phyloP scores from a whole-genome alignment of 192 early-diverging fungal genomes.

The Linnemannia exigua region DNA sequence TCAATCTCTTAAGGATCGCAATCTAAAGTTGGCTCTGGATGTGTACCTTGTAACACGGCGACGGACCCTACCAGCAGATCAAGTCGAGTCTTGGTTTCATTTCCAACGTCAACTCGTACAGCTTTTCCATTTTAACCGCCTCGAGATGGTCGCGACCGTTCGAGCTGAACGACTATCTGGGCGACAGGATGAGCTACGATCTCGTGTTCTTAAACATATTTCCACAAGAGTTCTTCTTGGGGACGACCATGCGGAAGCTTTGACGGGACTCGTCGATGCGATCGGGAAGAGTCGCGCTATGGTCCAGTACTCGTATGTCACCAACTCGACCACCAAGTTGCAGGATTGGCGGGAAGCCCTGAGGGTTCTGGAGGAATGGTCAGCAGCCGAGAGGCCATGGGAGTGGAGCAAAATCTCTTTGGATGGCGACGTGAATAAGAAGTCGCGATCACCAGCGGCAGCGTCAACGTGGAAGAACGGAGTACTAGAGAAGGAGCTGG shows the following conservation, averaged over 20 bases:
- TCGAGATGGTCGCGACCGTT: not conserved
- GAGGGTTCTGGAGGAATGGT: slow-evolving; percentile 30
- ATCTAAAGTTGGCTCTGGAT: slow-evolving; percentile 6
- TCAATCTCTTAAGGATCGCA: not conserved
- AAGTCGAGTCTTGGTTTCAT: not conserved
- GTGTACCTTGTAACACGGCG: slow-evolving; percentile 9
- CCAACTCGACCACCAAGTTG: not conserved
- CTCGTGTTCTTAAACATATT: slow-evolving; percentile 12
- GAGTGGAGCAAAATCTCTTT: not conserved
- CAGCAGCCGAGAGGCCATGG: not conserved
- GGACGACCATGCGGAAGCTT: not conserved
- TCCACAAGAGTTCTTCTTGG: slow-evolving; percentile 6
- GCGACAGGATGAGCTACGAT: not conserved
- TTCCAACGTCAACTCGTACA: slow-evolving; percentile 20
- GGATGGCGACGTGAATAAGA: not conserved
- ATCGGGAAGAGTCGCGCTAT: slow-evolving; percentile 36
- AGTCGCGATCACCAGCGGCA: not conserved
- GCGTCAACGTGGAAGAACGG: not conserved
- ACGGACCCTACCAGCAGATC: not conserved
- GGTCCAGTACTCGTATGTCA: slow-evolving; percentile 12
- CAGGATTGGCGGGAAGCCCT: slow-evolving; percentile 37
- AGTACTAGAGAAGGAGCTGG: slow-evolving; percentile 17
- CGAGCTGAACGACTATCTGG: not conserved
- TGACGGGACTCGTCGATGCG: slow-evolving; percentile 29
- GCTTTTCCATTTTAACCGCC: slow-evolving; percentile 19